These are phyloP conservation scores for Microstegium vimineum DNA, from an alignment of 176 grass and related monocot species.

Conservation along the genomic window DNA sequence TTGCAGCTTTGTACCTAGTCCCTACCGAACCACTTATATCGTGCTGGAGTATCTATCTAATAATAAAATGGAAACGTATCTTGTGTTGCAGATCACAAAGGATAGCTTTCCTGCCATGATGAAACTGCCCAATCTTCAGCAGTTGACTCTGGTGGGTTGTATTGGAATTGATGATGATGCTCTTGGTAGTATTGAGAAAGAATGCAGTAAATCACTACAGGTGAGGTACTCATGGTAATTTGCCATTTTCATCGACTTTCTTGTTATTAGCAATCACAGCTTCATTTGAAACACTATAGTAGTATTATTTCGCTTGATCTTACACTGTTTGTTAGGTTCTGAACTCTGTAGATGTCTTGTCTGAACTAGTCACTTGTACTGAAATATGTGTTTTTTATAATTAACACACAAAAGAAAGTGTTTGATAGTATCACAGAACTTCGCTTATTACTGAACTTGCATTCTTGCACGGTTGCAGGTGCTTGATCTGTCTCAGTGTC, in stretches of 20 bases:
- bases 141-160: conserved; percentile 56
- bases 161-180: conserved; percentile 61
- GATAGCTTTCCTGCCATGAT: conserved; percentile 53
- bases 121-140: conserved; percentile 61
- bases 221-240: conserved; percentile 44
- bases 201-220: conserved; percentile 67
- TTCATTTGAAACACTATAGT: no score
- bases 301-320: no score
- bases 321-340: no score
- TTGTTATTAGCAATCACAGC: background rate
- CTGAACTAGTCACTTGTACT: no score
- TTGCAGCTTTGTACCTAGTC: no score
- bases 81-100: conserved; percentile 54
- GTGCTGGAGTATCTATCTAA: conserved; percentile 4
- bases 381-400: background rate
- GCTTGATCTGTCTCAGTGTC: conserved; percentile 77
- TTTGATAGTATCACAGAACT: background rate
- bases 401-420: background rate
- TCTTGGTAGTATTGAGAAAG: conserved; percentile 41
- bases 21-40: background rate
- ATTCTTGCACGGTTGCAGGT: conserved; percentile 39
- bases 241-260: background rate
- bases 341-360: background rate
- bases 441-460: background rate
- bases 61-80: background rate